phyloP scores from a whole-genome alignment of 805 yeast genomes.

The Komagataella kurtzmanii region DNA sequence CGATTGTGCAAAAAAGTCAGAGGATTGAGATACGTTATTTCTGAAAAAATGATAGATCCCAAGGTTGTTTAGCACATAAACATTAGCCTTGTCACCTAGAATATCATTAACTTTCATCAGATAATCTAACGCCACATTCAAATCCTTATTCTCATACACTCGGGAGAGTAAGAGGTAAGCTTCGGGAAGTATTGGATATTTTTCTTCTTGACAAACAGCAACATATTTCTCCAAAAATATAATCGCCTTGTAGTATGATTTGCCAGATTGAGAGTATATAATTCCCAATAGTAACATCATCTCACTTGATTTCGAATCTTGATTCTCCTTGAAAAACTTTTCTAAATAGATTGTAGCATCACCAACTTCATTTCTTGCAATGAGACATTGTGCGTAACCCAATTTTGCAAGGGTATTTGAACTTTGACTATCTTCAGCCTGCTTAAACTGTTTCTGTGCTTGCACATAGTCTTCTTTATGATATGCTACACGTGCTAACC shows the following conservation, averaged over 20 bases:
- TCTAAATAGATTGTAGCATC: constrained; percentile 86
- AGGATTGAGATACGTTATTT: constrained; percentile 20
- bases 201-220: constrained; percentile 38
- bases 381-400: constrained; percentile 80
- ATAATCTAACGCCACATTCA: constrained; percentile 52
- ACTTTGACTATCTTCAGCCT: constrained; percentile 53
- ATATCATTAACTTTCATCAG: constrained; percentile 33
- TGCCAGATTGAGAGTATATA: constrained; percentile 39
- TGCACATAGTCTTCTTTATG: constrained; percentile 43
- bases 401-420: constrained; percentile 56
- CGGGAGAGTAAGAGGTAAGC: constrained; percentile 60
- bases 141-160: constrained; percentile 53
- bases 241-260: constrained; percentile 36
- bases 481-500: constrained; percentile 77
- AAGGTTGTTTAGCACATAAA: constrained; percentile 62
- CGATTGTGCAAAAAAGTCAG: constrained; percentile 32
- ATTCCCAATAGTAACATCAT: constrained; percentile 66
- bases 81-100: not conserved
- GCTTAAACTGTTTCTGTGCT: constrained; percentile 63
- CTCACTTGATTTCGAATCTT: constrained; percentile 48
- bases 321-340: constrained; percentile 47
- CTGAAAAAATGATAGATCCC: constrained; percentile 72
- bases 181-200: constrained; percentile 46
- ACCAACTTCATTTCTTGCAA: constrained; percentile 56
- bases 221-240: constrained; percentile 58